Evolutionary conservation across 2,329 filamentous ascomycete species (phyloP).

Genomic region (Hymenotorrendiella dingleyae): DNA sequence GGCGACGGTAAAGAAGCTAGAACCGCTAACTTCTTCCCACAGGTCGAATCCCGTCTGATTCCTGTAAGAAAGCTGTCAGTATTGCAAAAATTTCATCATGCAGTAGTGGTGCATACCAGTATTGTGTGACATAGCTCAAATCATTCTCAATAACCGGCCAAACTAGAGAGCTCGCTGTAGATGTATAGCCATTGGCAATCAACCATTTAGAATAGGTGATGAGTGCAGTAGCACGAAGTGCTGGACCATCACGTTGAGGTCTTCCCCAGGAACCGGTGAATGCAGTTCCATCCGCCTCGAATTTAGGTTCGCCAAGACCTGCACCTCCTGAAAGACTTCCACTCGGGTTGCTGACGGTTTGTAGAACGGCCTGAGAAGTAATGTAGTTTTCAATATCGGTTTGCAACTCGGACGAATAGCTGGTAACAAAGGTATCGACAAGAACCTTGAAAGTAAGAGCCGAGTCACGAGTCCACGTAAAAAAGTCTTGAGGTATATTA

Average conservation of each 20-base stretch:
- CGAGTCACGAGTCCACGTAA: constrained; percentile 72
- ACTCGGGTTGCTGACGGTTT: constrained; percentile 52
- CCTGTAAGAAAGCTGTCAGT: constrained; percentile 15
- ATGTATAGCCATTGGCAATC: constrained; percentile 51
- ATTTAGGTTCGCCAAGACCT: constrained; percentile 71
- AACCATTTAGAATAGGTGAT: constrained; percentile 70
- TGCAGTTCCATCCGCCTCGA: constrained; percentile 54
- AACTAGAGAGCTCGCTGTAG: constrained; percentile 42
- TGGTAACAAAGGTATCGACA: constrained; percentile 57
- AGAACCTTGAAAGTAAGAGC: constrained; percentile 65
- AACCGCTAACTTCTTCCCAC: constrained; percentile 75
- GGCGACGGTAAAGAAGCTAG: constrained; percentile 73
- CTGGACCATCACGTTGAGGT: constrained; percentile 74
- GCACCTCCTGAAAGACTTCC: constrained; percentile 36
- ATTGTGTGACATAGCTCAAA: constrained; percentile 66
- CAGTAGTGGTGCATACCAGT: constrained; percentile 43
- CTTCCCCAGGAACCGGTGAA: constrained; percentile 68
- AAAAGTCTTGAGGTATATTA: constrained; percentile 52
- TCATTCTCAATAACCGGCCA: constrained; percentile 77
- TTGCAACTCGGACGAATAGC: constrained; percentile 43
- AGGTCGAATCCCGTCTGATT: constrained; percentile 62
- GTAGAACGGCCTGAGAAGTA: constrained; percentile 53
- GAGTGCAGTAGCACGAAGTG: constrained; percentile 68
- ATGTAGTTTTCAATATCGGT: constrained; percentile 61
- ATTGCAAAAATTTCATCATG: background rate